Base-by-base conservation (phyloP, 768 basidiomycete species). In the Tulasnella calospora region DNA sequence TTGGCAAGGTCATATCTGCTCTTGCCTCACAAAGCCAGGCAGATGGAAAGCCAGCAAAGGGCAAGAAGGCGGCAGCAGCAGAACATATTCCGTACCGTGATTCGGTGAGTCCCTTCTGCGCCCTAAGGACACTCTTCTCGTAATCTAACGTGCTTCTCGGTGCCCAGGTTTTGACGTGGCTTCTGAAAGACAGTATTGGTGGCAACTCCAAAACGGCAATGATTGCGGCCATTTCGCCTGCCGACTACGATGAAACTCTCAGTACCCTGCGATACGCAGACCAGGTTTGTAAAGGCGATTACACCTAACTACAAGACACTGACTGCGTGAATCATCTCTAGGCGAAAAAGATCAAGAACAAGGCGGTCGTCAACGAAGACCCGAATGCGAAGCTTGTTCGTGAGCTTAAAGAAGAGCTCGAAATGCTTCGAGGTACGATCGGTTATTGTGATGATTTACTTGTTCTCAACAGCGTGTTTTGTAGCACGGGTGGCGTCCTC, bases 271-370 rank as follows among this genome's bases (percentile, higher is more conserved):
- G 98, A 7, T 99, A 99, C 85, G 98, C 98, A 81, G 96, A 98
- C 88, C 95, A 95, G 84, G 78, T 80, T n/a, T 23, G 61, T 70
- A 23, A 71, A 57, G 10, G n/a, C 4, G 35, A 36, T 23, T 5
- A n/a, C 27, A 33, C 15, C 15, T 6, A 38, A n/a, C 13, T 15
- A 21, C 9, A 30, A 30, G 10, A 38, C 30, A 40, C 82, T 82
- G 61, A 80, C 33, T 55, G 44, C 15, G 1, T 74, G 46, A 55
- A 47, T n/a, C 35, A 51, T 1, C 9, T 67, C 17, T 12, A 87
- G 79, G 96, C 97, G 44, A 99, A 99, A 92, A 97, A 97, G 91
- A 99, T 99, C 86, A 98, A 96, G 91, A 99, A 98, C 86, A 97
- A 98, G 87, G 97, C 98, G 21, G 91, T 99, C 79, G 94, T 99